Conservation (phyloP, 805 yeast genomes). For the Suhomyces vadensis region DNA sequence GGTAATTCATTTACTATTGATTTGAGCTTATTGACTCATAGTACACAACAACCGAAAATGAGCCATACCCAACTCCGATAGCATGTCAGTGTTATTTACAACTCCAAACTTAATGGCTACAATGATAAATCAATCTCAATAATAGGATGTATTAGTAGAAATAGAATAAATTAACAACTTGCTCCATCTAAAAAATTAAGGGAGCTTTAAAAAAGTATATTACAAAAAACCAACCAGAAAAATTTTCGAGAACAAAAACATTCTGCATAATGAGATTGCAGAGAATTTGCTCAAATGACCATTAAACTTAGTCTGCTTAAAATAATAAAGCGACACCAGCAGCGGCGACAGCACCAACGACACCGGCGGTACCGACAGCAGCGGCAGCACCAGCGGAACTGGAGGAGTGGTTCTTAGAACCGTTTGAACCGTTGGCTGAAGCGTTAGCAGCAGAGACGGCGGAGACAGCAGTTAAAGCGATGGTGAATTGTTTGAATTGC, state of each 20-base stretch:
- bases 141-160: constrained; percentile 2
- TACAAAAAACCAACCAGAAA: constrained; percentile 8
- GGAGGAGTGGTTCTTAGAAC: constrained; percentile 38
- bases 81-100: too few species aligned
- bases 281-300: constrained; percentile 2
- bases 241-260: not conserved
- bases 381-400: constrained; percentile 49
- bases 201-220: constrained; percentile 5
- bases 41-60: too few species aligned
- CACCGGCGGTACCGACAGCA: constrained; percentile 53
- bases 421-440: constrained; percentile 38
- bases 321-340: constrained; percentile 68
- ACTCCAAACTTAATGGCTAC: not conserved
- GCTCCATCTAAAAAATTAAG: constrained; percentile 6
- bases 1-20: too few species aligned
- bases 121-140: not conserved
- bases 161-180: constrained; percentile 5
- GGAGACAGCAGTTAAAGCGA: constrained; percentile 69
- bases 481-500: constrained; percentile 72
- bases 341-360: constrained; percentile 81
- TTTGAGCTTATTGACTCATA: too few species aligned
- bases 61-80: too few species aligned
- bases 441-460: constrained; percentile 65
- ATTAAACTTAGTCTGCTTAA: constrained; percentile 31
- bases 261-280: not conserved